phyloP scores from a whole-genome alignment of 768 basidiomycete species.

The Harrya chromipes region DNA sequence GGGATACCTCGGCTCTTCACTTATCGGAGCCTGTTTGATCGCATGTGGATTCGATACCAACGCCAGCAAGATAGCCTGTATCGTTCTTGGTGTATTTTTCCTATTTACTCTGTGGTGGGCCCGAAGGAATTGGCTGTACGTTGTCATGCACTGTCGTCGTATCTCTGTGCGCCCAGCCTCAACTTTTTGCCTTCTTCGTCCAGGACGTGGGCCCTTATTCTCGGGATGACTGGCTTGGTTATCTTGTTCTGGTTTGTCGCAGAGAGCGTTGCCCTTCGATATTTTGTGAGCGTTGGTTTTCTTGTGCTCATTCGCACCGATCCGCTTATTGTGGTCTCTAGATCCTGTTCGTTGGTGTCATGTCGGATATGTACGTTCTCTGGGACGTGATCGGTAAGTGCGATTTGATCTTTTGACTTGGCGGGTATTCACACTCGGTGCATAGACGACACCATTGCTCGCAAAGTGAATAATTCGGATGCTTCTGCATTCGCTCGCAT shows the following conservation, averaged over 20 bases:
- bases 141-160: background rate
- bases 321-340: constrained; percentile 21
- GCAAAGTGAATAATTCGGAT: constrained; percentile 85
- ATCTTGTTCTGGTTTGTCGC: constrained; percentile 83
- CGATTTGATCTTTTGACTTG: background rate
- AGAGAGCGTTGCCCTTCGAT: constrained; percentile 72
- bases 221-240: constrained; percentile 77
- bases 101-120: constrained; percentile 90
- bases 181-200: too few relatives aligned
- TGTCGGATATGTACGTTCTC: constrained; percentile 84
- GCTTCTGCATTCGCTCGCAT: constrained; percentile 81
- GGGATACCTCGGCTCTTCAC: constrained; percentile 82
- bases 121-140: constrained; percentile 68
- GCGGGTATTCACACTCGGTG: background rate
- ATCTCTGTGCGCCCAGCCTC: background rate
- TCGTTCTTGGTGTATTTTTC: constrained; percentile 84
- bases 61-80: constrained; percentile 79
- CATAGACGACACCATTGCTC: constrained; percentile 76
- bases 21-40: constrained; percentile 86
- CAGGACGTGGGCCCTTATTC: constrained; percentile 76
- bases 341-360: constrained; percentile 81
- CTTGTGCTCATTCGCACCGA: background rate
- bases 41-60: constrained; percentile 87
- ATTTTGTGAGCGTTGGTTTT: constrained; percentile 48
- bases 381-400: constrained; percentile 82